Percentiles rank a stretch among this genome's conserved stretches.
Evolutionary conservation across 306 rosid genomes (phyloP).

Genomic region (Begonia peltatifolia): DNA sequence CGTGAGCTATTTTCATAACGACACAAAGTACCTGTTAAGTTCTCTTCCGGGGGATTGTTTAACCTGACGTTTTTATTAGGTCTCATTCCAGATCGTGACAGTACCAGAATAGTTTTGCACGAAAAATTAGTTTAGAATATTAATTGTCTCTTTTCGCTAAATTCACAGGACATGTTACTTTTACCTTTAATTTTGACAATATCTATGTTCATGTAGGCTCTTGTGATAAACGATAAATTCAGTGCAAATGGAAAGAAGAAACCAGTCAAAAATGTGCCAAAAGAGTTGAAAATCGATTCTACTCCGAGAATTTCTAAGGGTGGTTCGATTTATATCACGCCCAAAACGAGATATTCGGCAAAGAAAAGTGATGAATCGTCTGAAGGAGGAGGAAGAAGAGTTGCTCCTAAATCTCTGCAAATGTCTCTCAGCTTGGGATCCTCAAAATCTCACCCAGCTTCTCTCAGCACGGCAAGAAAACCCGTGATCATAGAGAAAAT

Average conservation of each 20-base stretch:
- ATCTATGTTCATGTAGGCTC: constrained; percentile 30
- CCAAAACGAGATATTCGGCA: constrained; percentile 27
- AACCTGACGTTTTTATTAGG: too few relatives aligned
- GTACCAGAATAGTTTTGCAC: too few relatives aligned
- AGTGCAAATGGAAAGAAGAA: constrained; percentile 48
- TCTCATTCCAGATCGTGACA: too few relatives aligned
- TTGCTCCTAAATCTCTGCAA: constrained; percentile 42
- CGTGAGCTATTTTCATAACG: too few relatives aligned
- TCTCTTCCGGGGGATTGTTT: too few relatives aligned
- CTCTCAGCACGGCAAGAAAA: constrained; percentile 36
- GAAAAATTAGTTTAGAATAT: too few relatives aligned
- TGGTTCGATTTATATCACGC: constrained; percentile 16
- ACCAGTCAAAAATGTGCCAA: constrained; percentile 22
- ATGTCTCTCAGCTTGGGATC: constrained; percentile 55
- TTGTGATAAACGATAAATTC: constrained; percentile 30
- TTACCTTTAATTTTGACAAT: constrained; percentile 9
- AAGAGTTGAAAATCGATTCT: constrained; percentile 32
- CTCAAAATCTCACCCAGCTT: constrained; percentile 29
- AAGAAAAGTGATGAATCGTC: constrained; percentile 33
- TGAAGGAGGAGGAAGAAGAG: constrained; percentile 35
- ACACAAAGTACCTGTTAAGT: too few relatives aligned
- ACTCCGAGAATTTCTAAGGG: constrained; percentile 47
- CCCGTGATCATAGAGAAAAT: constrained; percentile 75
- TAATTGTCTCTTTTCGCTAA: too few relatives aligned
- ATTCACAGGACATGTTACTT: too few relatives aligned